Conservation (phyloP, 164 flowering plant species). For the Stephania japonica region DNA sequence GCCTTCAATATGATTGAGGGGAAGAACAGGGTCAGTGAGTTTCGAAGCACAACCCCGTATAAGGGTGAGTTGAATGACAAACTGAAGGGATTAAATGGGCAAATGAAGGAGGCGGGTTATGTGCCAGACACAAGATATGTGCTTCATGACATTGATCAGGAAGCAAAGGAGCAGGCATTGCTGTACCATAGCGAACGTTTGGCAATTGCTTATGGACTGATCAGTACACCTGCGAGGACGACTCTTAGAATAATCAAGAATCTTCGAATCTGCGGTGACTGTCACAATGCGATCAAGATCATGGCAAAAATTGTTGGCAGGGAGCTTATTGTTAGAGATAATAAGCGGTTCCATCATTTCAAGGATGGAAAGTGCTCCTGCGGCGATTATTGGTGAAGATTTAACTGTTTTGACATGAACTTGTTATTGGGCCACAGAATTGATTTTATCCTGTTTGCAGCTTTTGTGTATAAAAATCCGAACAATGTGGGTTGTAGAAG, state of each 20-base stretch:
- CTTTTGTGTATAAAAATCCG: not conserved
- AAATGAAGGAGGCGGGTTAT: slow-evolving; percentile 5
- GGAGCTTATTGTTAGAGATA: slow-evolving; percentile 12
- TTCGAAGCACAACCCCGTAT: slow-evolving; percentile 4
- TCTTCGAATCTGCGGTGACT: slow-evolving; percentile 12
- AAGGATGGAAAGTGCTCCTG: slow-evolving; percentile 7
- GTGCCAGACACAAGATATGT: slow-evolving; percentile 16
- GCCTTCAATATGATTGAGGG: slow-evolving; percentile 6
- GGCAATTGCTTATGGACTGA: slow-evolving; percentile 11
- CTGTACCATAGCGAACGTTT: slow-evolving; percentile 11
- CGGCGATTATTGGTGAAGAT: slow-evolving; percentile 12
- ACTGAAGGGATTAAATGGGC: not conserved
- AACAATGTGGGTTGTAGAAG: not conserved
- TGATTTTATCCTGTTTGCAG: not conserved
- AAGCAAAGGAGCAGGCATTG: slow-evolving; percentile 11
- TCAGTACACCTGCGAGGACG: slow-evolving; percentile 10
- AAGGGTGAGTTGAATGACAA: slow-evolving; percentile 1
- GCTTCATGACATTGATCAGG: slow-evolving; percentile 15
- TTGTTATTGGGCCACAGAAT: not conserved
- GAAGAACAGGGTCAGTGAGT: slow-evolving; percentile 6
- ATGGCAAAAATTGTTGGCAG: slow-evolving; percentile 11
- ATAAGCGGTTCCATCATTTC: slow-evolving; percentile 13
- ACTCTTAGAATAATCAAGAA: slow-evolving; percentile 11
- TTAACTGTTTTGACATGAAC: not conserved
- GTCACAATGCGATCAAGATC: slow-evolving; percentile 12